Evolutionary conservation across 2,329 filamentous ascomycete species (phyloP), one percentile per base, ranked within the genome.

Genomic region (Thelonectria blattea): DNA sequence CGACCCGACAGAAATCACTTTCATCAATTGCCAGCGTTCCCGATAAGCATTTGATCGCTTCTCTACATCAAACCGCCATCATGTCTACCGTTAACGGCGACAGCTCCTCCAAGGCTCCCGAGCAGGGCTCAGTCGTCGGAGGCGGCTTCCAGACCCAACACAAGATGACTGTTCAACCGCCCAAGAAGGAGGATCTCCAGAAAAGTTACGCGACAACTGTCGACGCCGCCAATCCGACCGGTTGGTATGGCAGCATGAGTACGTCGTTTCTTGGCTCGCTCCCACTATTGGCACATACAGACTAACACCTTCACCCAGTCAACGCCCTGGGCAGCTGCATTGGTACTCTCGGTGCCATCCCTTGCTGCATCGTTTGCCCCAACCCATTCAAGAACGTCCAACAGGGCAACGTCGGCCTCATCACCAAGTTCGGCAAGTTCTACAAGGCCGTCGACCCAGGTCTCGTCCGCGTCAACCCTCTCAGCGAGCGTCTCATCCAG

Each of bases 371-470:
- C 74, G 82, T 89, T 79, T 97, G 91, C 81, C 95, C 95, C 51
- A 99, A 99, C 80, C 95, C 94, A 3, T 98, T 93, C 85, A 96
- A 96, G 81, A 89, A 88, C 49, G 94, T 99, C 61, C 81, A 85
- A 57, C 95, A 98, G 80, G 95, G 95, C 70, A 93, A 97, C 69
- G 95, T 99, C 50, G 95, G 95, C 62, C 85, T 99, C 46, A 90
- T 99, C 74, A 97, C 93, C 73, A 96, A 94, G 78, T 99, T 99
- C 68, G 95, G 95, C 72, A 85, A 89, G 66, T 98, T 99, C 80
- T 92, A 96, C 78, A 91, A 93, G 77, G 93, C 95, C 11, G 94
- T 98, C 67, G 95, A 99, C 76, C 95, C 95, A 2, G 95, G 95
- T 75, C 88, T 99, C 32, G 92, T 98, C 78, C 96, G 96, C 83